Percentiles rank a stretch among this genome's conserved stretches.
Conservation (phyloP, 805 yeast species). For the Brettanomyces naardenensis region DNA sequence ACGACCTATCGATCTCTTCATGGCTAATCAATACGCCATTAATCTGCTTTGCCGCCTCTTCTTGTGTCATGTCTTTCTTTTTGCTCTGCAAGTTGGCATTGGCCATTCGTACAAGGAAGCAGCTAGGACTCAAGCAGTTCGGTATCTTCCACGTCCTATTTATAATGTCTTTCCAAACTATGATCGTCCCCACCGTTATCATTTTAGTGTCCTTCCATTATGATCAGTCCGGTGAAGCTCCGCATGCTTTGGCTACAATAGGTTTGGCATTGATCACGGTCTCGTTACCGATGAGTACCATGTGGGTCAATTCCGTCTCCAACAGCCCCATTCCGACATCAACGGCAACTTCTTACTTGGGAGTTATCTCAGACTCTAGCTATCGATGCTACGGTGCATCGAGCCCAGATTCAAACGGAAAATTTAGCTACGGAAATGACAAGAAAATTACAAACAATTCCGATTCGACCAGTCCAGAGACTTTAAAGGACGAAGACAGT, state of each 20-base stretch:
- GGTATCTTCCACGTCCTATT: constrained; percentile 73
- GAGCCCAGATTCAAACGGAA: neutral
- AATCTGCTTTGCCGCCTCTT: constrained; percentile 61
- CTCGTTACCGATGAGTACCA: constrained; percentile 73
- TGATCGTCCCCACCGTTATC: constrained; percentile 68
- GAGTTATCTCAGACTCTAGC: neutral
- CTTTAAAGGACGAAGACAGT: constrained; percentile 10
- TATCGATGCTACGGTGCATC: neutral
- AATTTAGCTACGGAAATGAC: neutral
- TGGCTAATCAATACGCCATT: constrained; percentile 47
- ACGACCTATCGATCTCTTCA: constrained; percentile 12
- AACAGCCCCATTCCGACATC: constrained; percentile 37
- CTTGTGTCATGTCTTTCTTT: constrained; percentile 53
- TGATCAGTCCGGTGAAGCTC: constrained; percentile 24
- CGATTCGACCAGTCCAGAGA: constrained; percentile 1
- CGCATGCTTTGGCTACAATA: constrained; percentile 38
- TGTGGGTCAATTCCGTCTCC: constrained; percentile 79
- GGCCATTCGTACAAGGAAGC: constrained; percentile 68
- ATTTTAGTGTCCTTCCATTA: constrained; percentile 45
- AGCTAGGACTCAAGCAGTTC: constrained; percentile 74
- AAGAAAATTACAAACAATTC: neutral
- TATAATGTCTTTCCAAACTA: constrained; percentile 76
- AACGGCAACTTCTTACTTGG: constrained; percentile 17
- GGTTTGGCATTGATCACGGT: constrained; percentile 57
- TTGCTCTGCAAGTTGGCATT: constrained; percentile 54